These are phyloP conservation scores for Rachicladosporium sp. DNA, from an alignment of 2,329 filamentous ascomycete species.

Conservation along the genomic window DNA sequence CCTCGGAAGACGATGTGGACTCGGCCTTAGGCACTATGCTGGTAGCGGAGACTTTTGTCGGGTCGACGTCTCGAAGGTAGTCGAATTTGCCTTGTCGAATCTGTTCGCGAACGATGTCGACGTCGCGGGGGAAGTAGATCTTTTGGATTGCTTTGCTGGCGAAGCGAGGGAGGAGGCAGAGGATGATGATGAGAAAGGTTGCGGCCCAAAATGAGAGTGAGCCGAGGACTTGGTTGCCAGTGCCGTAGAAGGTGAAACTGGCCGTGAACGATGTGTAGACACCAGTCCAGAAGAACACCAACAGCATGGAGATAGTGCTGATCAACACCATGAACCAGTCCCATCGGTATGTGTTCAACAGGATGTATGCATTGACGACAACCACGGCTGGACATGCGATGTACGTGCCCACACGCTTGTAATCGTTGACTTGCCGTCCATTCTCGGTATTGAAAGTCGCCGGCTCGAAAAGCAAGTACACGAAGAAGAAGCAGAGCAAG, in stretches of 20 bases:
- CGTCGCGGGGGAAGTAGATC: constrained; percentile 80
- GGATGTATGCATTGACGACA: constrained; percentile 84
- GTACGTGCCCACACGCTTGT: constrained; percentile 74
- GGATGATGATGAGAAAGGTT: constrained; percentile 62
- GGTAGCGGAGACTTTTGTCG: constrained; percentile 30
- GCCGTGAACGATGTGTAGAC: constrained; percentile 57
- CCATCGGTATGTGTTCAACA: constrained; percentile 96
- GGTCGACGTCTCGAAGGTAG: constrained; percentile 49
- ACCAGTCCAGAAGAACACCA: constrained; percentile 94
- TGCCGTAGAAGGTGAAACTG: constrained; percentile 59
- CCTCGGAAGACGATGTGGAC: constrained; percentile 48
- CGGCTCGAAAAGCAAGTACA: constrained; percentile 63
- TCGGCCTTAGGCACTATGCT: constrained; percentile 29
- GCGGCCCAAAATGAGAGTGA: constrained; percentile 79
- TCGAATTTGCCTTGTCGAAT: constrained; percentile 71
- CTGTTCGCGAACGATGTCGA: constrained; percentile 93
- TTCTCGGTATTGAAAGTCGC: constrained; percentile 58
- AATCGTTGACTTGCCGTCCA: constrained; percentile 66
- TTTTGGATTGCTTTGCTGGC: constrained; percentile 80
- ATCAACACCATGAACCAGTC: constrained; percentile 90
- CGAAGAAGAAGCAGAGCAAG: constrained; percentile 83
- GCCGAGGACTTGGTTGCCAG: constrained; percentile 66
- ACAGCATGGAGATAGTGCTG: constrained; percentile 65
- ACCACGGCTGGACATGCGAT: constrained; percentile 74
- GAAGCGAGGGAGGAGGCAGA: constrained; percentile 81